These are phyloP conservation scores for Fusarium falciforme DNA, from an alignment of 2,329 filamentous ascomycete species.

Conservation along the genomic window DNA sequence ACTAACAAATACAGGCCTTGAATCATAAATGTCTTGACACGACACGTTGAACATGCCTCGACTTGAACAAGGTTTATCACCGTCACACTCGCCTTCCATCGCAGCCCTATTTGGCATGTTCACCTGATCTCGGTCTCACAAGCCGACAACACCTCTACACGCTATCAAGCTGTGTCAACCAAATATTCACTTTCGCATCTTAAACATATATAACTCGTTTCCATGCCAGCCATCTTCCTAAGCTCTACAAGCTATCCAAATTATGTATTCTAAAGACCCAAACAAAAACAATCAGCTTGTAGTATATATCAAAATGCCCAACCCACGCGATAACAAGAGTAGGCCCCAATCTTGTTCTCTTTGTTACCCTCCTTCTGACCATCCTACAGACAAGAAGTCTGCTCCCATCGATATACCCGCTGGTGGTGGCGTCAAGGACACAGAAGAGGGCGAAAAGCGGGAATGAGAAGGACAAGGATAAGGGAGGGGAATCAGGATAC, in stretches of 20 bases:
- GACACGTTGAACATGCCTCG: neutral
- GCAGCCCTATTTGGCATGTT: neutral
- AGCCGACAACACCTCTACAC: neutral
- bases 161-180: neutral
- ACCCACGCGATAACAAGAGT: neutral
- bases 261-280: neutral
- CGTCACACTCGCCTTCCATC: neutral
- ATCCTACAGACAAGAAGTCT: neutral
- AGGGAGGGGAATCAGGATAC: constrained; percentile 2
- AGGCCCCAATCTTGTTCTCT: accelerated
- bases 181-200: neutral
- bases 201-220: neutral
- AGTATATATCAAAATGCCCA: neutral
- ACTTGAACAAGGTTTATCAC: neutral
- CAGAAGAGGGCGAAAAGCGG: neutral
- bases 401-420: constrained; percentile 1
- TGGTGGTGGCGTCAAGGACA: neutral
- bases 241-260: neutral
- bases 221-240: neutral
- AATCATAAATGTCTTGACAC: constrained; percentile 30
- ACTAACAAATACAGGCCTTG: constrained; percentile 37
- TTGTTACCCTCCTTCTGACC: neutral
- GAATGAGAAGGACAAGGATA: neutral
- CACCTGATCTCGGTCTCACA: neutral
- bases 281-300: neutral